phyloP scores from a whole-genome alignment of 1,284 basidiomycete species.

The Termitomyces sp. region DNA sequence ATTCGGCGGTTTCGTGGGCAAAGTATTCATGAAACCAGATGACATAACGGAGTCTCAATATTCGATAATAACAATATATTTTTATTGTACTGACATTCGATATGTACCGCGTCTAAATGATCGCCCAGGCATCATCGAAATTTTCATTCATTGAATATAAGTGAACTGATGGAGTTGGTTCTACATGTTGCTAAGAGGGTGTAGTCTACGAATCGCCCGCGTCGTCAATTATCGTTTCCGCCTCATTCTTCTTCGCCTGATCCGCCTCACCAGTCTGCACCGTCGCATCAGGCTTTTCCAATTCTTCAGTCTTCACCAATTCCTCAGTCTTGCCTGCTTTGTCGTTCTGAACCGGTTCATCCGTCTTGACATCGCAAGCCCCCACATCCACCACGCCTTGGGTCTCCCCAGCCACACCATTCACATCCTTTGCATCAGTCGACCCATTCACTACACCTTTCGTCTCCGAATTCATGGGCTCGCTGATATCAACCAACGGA shows the following conservation, averaged over 20 bases:
- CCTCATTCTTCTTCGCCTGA: background rate
- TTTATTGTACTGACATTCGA: background rate
- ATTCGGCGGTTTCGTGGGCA: constrained; percentile 1
- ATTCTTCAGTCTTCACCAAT: background rate
- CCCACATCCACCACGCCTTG: background rate
- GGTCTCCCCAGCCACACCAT: background rate
- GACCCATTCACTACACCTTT: background rate
- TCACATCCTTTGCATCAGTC: background rate
- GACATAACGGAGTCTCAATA: background rate
- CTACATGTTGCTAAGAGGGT: background rate
- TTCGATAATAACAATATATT: background rate
- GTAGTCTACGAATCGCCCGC: constrained; percentile 3
- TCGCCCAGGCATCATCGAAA: background rate
- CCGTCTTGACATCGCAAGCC: background rate
- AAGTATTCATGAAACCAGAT: background rate
- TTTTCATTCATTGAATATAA: background rate
- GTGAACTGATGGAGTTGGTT: background rate
- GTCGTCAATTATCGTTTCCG: background rate
- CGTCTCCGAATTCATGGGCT: background rate
- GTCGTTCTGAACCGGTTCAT: background rate
- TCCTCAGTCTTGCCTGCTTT: background rate
- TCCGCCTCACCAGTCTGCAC: constrained; percentile 1
- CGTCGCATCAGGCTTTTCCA: background rate
- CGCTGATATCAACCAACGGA: background rate
- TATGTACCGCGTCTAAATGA: background rate